Evolutionary conservation across 805 yeast genomes (phyloP), one percentile per base, ranked within the genome.

Genomic region (Metschnikowia shivogae): DNA sequence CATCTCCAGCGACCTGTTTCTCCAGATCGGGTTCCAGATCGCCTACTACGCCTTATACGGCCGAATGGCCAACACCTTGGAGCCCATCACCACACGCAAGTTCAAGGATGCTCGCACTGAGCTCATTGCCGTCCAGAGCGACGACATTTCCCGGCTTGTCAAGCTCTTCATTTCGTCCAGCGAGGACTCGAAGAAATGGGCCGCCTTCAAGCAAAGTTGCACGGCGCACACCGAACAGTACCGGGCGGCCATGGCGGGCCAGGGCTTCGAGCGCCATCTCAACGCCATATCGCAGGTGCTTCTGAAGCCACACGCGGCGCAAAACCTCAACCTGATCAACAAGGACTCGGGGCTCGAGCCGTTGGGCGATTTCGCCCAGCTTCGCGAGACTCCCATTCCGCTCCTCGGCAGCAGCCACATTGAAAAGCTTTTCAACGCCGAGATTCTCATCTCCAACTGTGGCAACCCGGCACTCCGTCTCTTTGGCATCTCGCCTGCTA

Each of bases 401-500:
- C 58, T 71, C 27, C 47, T 71, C 5, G 60, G 68, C 3, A 65
- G 67, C 42, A 62, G 64, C 1, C 38, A 59, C 11, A 59, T 71
- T 36, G 71, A 70, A 26, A 59, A 56, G 44, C 56, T 71, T n/a
- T 44, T 60, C 4, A 47, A 57, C 8, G 73, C 75, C 0, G 75
- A 70, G 43, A 49, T 71, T 24, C 59, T 71, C 42, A 61, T 61
- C 27, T 43, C 49, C n/a, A 89, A 89, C 64, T 89, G 97, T 68
- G 97, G 97, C 32, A 89, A 89, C 61, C 95, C 96, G 5, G 85
- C 96, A 1, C 72, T 89, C 46, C 82, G 85, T 50, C 72, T 84
- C 40, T 89, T 89, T 69, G 97, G 97, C 0, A 89, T 89, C 59
- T 95, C 96, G 3, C 97, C 97, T 3, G 90, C 89, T 1, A 74